phyloP scores from a whole-genome alignment of 257 asterid species.

The Datura wrightii region DNA sequence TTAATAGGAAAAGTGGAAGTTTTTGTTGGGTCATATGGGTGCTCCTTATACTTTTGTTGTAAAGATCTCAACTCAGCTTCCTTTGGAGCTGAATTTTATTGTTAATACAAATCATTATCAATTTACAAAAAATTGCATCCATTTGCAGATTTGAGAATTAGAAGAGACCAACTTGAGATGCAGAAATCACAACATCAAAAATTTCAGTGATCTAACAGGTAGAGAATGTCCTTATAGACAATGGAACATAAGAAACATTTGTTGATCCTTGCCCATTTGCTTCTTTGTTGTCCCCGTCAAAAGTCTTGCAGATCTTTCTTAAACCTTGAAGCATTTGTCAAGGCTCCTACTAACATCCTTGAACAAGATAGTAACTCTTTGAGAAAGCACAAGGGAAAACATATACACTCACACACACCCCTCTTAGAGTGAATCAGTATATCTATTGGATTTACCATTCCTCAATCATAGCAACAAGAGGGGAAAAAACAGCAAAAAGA shows the following conservation, averaged over 20 bases:
- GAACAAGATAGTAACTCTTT: not conserved
- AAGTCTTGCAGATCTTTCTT: not conserved
- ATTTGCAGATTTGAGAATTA: not conserved
- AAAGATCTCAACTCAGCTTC: no score
- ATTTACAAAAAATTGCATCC: not conserved
- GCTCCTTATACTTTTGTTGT: no score
- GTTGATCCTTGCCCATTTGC: not conserved
- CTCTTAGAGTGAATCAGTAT: not conserved
- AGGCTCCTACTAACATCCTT: not conserved
- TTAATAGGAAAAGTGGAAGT: no score
- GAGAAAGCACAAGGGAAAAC: not conserved
- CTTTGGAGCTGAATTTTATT: no score
- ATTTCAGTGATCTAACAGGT: not conserved
- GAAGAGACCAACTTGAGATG: not conserved
- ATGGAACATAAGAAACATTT: not conserved
- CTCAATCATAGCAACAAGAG: not conserved
- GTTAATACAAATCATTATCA: no score
- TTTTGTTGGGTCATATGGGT: no score
- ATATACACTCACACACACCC: not conserved
- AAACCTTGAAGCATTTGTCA: slow-evolving; percentile 17
- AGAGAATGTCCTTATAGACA: not conserved
- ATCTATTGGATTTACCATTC: not conserved
- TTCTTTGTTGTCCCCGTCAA: not conserved
- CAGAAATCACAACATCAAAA: not conserved
- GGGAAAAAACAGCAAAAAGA: not conserved